phyloP scores from a whole-genome alignment of 164 flowering plant genomes.

The Liriodendron chinense region DNA sequence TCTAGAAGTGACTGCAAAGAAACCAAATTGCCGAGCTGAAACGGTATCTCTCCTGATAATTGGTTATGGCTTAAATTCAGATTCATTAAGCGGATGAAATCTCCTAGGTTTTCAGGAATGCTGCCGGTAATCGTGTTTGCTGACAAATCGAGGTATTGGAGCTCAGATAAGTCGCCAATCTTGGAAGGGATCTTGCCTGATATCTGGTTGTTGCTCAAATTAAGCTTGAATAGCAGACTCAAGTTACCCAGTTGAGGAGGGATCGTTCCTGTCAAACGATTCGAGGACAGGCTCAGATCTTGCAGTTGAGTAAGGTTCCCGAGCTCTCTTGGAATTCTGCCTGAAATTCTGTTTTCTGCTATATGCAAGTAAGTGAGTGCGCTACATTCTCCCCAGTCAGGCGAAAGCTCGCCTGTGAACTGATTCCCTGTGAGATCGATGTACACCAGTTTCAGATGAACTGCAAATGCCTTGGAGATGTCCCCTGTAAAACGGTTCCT shows the following conservation, averaged over 20 bases:
- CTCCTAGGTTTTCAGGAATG: slow-evolving; percentile 26
- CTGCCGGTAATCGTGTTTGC: slow-evolving; percentile 16
- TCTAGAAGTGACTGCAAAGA: slow-evolving; percentile 17
- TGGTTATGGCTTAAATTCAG: slow-evolving; percentile 21
- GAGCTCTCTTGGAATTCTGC: slow-evolving; percentile 20
- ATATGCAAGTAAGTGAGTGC: slow-evolving; percentile 16
- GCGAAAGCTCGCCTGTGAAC: slow-evolving; percentile 19
- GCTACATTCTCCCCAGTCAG: slow-evolving; percentile 19
- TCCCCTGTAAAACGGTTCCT: slow-evolving; percentile 45
- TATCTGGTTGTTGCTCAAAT: slow-evolving; percentile 26
- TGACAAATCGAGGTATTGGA: slow-evolving; percentile 22
- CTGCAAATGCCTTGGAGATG: slow-evolving; percentile 37
- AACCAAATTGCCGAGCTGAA: slow-evolving; percentile 21
- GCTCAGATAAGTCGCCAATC: slow-evolving; percentile 12
- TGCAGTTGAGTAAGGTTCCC: slow-evolving; percentile 12
- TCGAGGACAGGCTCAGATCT: slow-evolving; percentile 19
- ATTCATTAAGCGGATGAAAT: slow-evolving; percentile 13
- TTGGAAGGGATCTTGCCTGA: slow-evolving; percentile 23
- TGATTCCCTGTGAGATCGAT: slow-evolving; percentile 22
- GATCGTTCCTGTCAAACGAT: slow-evolving; percentile 19
- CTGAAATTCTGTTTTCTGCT: slow-evolving; percentile 22
- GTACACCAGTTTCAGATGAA: slow-evolving; percentile 20
- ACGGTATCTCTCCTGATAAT: slow-evolving; percentile 27
- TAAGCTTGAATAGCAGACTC: slow-evolving; percentile 12
- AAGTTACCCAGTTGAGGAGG: slow-evolving; percentile 18